phyloP scores from a whole-genome alignment of 1,139 yeast species.

The Hyphopichia fennica region DNA sequence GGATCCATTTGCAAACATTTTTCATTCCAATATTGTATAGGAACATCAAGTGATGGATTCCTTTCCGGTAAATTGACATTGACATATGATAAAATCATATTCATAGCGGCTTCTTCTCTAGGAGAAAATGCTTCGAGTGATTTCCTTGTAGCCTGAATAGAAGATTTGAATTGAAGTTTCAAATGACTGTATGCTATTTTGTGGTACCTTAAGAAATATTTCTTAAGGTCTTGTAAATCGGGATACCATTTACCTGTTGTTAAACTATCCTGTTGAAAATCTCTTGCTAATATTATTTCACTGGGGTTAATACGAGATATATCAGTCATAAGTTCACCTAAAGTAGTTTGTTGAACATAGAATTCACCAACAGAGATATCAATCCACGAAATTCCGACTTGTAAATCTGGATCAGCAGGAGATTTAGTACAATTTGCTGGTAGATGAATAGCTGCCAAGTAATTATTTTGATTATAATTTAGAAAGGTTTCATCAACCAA shows the following conservation, averaged over 20 bases:
- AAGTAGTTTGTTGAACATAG: conserved; percentile 60
- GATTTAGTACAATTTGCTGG: conserved; percentile 48
- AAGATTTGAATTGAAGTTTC: conserved; percentile 42
- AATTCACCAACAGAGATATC: conserved; percentile 85
- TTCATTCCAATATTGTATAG: conserved; percentile 40
- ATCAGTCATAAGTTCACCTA: conserved; percentile 56
- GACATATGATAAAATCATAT: conserved; percentile 42
- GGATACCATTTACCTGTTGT: conserved; percentile 54
- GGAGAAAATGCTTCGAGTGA: conserved; percentile 55
- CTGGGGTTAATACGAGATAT: conserved; percentile 66
- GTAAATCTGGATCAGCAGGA: conserved; percentile 46
- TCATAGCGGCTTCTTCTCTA: conserved; percentile 45
- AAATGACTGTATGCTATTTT: conserved; percentile 30
- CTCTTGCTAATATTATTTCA: conserved; percentile 56
- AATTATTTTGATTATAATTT: conserved; percentile 71
- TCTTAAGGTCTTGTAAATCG: conserved; percentile 59
- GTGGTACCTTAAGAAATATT: conserved; percentile 61
- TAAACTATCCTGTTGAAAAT: conserved; percentile 29
- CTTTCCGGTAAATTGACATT: conserved; percentile 43
- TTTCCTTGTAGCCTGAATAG: conserved; percentile 53
- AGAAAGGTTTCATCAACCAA: conserved; percentile 83
- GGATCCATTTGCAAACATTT: conserved; percentile 76
- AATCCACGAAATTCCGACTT: conserved; percentile 82
- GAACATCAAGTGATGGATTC: conserved; percentile 37
- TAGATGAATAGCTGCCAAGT: conserved; percentile 61